Base-by-base conservation (phyloP, 768 basidiomycete species). In the Rhodotorula graminis region DNA sequence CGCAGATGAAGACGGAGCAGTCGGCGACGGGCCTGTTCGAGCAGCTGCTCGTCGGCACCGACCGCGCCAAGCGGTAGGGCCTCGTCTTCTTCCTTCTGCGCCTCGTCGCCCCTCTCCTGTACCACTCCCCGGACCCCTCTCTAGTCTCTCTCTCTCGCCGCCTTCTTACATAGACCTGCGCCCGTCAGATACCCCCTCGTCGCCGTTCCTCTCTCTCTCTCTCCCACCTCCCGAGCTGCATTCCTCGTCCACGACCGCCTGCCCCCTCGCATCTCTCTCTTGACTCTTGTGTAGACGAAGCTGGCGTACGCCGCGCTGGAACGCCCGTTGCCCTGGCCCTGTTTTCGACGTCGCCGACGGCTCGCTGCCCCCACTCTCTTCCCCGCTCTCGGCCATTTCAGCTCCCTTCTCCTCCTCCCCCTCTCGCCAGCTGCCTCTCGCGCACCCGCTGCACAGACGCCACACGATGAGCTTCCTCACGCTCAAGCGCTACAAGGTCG, bases 11-110 rank as follows among this genome's bases (percentile, higher is more conserved):
- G 76, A 94, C 91, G 80, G 95, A 98, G 82, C 86, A 85, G 61
- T 87, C 89, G 21, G 93, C 96, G 27, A 86, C 86, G 47, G 90
- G 89, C 29, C 81, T 99, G 64, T 98, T 92, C 80, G 89, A 91
- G 78, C 88, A 88, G 80, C 84, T 99, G 76, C 83, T 99, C 55
- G 88, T 87, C 64, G 94, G 94, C 46, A 92, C 92, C 4, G 74
- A 72, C 58, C 74, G 74, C 52, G 31, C 18, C 12, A 8, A 49
- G 27, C 64, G 58, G 3, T 58, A 53, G 31, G 16, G 42, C 57
- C 53, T 18, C 42, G n/a, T 18, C 16, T 49, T 15, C 21, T 14
- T 40, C 46, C 7, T 47, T 47, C 27, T 12, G 23, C 3, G 42
- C 2, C 55, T 18, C 47, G 14, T 4, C 37, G 14, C 31, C 42